Percentiles rank a stretch among this genome's conserved stretches.
These are phyloP conservation scores for Fonsecaea pugnacius DNA, from an alignment of 2,329 filamentous ascomycete species.

Conservation along the genomic window DNA sequence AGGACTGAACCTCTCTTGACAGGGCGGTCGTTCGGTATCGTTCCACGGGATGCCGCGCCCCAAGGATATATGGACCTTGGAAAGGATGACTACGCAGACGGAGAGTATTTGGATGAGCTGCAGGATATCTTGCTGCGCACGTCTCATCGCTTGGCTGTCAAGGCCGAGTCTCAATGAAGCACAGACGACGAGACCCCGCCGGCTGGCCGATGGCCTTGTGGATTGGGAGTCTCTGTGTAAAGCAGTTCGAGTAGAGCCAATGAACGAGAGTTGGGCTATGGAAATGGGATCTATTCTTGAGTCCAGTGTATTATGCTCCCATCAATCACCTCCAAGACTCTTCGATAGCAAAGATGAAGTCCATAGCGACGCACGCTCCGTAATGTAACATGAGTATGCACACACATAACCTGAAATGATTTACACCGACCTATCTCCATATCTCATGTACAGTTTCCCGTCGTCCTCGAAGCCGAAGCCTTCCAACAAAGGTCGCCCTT, in stretches of 20 bases:
- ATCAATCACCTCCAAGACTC: too few relatives aligned
- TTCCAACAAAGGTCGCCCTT: background rate
- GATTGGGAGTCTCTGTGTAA: background rate
- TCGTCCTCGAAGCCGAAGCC: background rate
- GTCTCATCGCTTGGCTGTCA: constrained; percentile 1
- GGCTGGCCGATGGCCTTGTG: background rate
- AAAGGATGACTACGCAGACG: background rate
- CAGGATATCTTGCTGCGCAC: constrained; percentile 7
- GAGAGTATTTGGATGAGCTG: constrained; percentile 3
- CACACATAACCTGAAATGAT: too few relatives aligned
- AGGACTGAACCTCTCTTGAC: too few relatives aligned
- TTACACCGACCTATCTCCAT: background rate
- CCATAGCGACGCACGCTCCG: too few relatives aligned
- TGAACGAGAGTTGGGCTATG: background rate
- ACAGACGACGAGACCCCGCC: background rate
- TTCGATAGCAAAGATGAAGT: too few relatives aligned
- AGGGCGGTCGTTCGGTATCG: constrained; percentile 16
- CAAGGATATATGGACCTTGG: constrained; percentile 8
- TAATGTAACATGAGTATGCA: too few relatives aligned
- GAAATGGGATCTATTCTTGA: background rate
- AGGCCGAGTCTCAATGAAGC: background rate
- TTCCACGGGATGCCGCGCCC: constrained; percentile 6
- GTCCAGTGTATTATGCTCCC: too few relatives aligned
- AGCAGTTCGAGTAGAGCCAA: background rate
- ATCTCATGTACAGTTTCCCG: constrained; percentile 4